These are phyloP conservation scores for Boechera divaricarpa DNA, from an alignment of 345 rosid species.

Conservation along the genomic window DNA sequence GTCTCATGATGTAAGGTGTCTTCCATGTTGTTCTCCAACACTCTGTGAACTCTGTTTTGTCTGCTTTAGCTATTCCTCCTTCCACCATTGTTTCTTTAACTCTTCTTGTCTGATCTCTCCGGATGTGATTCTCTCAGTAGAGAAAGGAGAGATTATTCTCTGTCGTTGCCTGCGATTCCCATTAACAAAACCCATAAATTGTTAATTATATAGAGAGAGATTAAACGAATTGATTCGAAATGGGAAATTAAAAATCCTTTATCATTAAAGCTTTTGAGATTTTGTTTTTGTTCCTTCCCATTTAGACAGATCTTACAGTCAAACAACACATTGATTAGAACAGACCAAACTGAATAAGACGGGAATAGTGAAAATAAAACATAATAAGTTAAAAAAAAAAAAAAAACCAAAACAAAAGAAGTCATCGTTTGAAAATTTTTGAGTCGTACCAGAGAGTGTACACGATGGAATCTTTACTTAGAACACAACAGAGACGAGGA, in stretches of 20 bases:
- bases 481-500: conserved; percentile 4
- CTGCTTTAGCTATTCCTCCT: conserved; percentile 63
- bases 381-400: neutral
- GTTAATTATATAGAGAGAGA: neutral
- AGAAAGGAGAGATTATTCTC: neutral
- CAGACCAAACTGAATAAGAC: neutral
- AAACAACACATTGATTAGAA: neutral
- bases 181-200: neutral
- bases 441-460: conserved; percentile 15
- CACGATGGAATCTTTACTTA: neutral
- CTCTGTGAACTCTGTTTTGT: conserved; percentile 72
- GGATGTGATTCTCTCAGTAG: conserved; percentile 3
- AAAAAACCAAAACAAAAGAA: neutral
- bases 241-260: neutral
- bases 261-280: conserved; percentile 10
- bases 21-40: conserved; percentile 75
- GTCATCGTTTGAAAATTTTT: neutral
- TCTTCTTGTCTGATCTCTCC: neutral
- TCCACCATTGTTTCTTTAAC: conserved; percentile 60
- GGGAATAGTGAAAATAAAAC: neutral
- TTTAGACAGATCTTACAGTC: conserved; percentile 6
- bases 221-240: conserved; percentile 1
- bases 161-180: neutral
- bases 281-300: neutral
- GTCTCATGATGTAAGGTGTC: conserved; percentile 82